Evolutionary conservation across 1,284 basidiomycete genomes (phyloP).

Genomic region (Nidula niveotomentosa): DNA sequence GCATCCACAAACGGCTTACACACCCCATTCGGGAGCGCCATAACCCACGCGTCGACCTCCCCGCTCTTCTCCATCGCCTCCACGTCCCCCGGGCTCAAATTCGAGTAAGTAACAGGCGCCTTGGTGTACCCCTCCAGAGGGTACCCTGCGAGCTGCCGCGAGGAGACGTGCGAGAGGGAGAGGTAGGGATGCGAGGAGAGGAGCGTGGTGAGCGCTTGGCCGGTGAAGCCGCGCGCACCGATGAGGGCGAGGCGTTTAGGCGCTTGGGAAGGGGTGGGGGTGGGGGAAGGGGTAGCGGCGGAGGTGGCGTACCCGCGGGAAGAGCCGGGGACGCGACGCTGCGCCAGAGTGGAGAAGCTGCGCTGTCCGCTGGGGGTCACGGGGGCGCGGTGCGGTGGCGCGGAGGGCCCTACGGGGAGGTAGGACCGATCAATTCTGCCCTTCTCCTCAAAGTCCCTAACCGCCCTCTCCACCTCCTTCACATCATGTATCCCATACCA

Average conservation of each 20-base stretch:
- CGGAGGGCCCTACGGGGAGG: conserved; percentile 87
- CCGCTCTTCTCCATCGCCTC: conserved; percentile 85
- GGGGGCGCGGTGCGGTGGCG: conserved; percentile 57
- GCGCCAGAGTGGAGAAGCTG: conserved; percentile 76
- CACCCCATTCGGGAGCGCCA: conserved; percentile 97
- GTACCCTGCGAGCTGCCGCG: conserved; percentile 89
- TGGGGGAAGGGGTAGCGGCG: conserved; percentile 27
- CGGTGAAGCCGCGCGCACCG: conserved; percentile 95
- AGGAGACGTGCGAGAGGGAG: conserved; percentile 92
- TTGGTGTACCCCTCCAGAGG: conserved; percentile 86
- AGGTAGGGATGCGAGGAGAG: conserved; percentile 88
- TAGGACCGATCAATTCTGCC: conserved; percentile 87
- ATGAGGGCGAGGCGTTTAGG: conserved; percentile 93
- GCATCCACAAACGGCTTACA: conserved; percentile 99
- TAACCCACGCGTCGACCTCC: conserved; percentile 95
- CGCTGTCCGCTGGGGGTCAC: conserved; percentile 34
- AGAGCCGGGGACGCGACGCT: conserved; percentile 42
- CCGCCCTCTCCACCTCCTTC: conserved; percentile 86
- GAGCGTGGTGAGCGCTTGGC: conserved; percentile 86
- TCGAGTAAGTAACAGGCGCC: conserved; percentile 72
- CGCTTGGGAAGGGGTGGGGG: conserved; percentile 44
- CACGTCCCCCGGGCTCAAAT: conserved; percentile 78
- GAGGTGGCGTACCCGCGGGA: conserved; percentile 67
- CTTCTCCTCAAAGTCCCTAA: conserved; percentile 83
- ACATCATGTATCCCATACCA: conserved; percentile 97